phyloP scores from a whole-genome alignment of 768 basidiomycete species.

The Coprinopsis cinerea region DNA sequence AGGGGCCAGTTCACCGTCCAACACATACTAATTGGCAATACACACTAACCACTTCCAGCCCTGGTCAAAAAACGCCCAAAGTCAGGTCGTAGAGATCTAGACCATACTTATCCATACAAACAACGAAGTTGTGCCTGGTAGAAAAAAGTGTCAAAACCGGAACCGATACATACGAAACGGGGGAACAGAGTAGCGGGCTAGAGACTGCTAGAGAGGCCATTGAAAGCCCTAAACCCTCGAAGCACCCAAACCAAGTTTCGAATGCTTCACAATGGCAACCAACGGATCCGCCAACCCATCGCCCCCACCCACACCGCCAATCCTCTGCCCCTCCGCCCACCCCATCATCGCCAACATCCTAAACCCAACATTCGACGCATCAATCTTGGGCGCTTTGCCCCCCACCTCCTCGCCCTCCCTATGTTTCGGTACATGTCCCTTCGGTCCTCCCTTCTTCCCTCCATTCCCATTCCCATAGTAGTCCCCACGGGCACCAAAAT shows the following conservation, averaged over 20 bases:
- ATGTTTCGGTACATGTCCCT: conserved; percentile 38
- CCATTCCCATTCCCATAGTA: conserved; percentile 22
- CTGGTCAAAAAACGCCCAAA: no score
- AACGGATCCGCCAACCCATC: conserved; percentile 72
- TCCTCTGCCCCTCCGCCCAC: conserved; percentile 77
- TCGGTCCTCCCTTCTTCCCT: conserved; percentile 15
- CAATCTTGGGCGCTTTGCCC: conserved; percentile 81
- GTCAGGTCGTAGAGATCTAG: no score
- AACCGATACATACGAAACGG: neutral
- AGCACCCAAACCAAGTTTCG: conserved; percentile 82
- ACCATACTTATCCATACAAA: no score
- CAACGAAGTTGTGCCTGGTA: no score
- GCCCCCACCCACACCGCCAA: conserved; percentile 59
- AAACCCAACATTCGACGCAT: conserved; percentile 78
- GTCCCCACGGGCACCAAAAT: conserved; percentile 19
- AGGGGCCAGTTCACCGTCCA: no score
- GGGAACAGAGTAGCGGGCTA: neutral
- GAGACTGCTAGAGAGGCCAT: no score
- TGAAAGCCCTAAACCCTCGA: conserved; percentile 16
- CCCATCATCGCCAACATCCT: conserved; percentile 86
- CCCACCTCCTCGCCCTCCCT: conserved; percentile 87
- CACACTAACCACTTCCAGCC: no score
- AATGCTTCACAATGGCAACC: conserved; percentile 79
- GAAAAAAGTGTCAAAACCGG: no score
- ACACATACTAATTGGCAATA: no score